Conservation (phyloP, 2,329 filamentous ascomycete genomes). For the Calonectria leucothoes region DNA sequence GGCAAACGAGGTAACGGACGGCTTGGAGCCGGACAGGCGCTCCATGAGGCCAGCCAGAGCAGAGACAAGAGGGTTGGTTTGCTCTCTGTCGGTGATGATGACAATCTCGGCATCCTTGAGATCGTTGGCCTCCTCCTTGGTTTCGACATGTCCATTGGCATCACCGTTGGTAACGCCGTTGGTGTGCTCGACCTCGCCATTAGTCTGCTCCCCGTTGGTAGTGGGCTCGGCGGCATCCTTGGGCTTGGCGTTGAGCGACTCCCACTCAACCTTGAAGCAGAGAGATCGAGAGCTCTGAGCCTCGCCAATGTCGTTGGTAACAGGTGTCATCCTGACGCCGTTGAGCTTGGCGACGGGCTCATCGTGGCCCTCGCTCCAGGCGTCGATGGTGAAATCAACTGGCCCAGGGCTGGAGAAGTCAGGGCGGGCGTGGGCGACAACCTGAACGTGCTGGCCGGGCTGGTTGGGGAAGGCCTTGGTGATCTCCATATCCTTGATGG, state of each 20-base stretch:
- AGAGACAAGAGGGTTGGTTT: constrained; percentile 29
- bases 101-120: constrained; percentile 26
- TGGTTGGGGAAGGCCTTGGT: constrained; percentile 35
- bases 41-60: constrained; percentile 37
- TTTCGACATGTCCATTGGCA: neutral
- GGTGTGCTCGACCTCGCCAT: neutral
- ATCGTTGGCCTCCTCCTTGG: neutral
- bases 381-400: constrained; percentile 50
- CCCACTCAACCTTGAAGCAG: constrained; percentile 60
- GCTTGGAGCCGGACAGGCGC: constrained; percentile 31
- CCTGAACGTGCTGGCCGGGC: constrained; percentile 43
- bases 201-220: neutral
- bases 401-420: constrained; percentile 39
- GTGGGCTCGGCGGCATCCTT: neutral
- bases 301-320: constrained; percentile 48
- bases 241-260: constrained; percentile 43
- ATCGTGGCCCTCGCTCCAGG: constrained; percentile 39
- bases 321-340: constrained; percentile 54
- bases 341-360: constrained; percentile 50
- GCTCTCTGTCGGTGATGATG: constrained; percentile 38
- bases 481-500: constrained; percentile 47
- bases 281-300: constrained; percentile 41
- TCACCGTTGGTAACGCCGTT: neutral
- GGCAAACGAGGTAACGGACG: constrained; percentile 31
- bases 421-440: constrained; percentile 40